Conservation (phyloP, 2,329 filamentous ascomycete species). For the Calonectria henricotiae region DNA sequence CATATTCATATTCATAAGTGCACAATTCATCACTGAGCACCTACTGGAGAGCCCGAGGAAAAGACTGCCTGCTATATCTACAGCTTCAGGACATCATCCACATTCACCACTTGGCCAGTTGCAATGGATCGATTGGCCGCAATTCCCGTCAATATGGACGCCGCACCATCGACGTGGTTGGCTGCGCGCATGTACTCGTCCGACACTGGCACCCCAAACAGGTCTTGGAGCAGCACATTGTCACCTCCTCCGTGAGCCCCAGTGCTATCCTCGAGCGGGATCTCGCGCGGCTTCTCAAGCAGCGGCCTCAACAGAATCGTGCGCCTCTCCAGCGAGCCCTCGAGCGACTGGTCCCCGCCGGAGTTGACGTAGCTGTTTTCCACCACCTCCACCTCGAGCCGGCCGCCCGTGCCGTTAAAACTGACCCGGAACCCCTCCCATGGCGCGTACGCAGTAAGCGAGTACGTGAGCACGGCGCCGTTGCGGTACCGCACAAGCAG, state of each 20-base stretch:
- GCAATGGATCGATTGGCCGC: constrained; percentile 73
- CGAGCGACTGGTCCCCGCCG: constrained; percentile 71
- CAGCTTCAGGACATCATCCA: constrained; percentile 65
- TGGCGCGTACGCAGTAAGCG: constrained; percentile 73
- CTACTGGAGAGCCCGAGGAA: too few relatives aligned
- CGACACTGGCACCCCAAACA: constrained; percentile 68
- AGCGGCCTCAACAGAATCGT: constrained; percentile 64
- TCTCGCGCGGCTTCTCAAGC: constrained; percentile 71
- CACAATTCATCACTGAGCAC: too few relatives aligned
- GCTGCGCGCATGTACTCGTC: constrained; percentile 71
- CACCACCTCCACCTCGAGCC: constrained; percentile 75
- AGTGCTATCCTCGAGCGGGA: constrained; percentile 67
- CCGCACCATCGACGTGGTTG: constrained; percentile 72
- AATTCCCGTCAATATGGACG: constrained; percentile 74
- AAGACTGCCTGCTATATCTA: not conserved
- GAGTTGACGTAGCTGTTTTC: constrained; percentile 76
- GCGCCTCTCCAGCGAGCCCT: constrained; percentile 70
- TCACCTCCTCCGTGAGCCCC: constrained; percentile 76
- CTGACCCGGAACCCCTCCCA: constrained; percentile 75
- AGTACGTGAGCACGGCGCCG: constrained; percentile 74
- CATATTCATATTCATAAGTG: too few relatives aligned
- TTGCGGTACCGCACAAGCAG: constrained; percentile 72
- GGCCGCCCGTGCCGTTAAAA: constrained; percentile 73
- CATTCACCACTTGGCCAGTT: constrained; percentile 71
- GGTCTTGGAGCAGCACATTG: constrained; percentile 69